phyloP scores from a whole-genome alignment of 164 flowering plant genomes.

The Dillenia turbinata region DNA sequence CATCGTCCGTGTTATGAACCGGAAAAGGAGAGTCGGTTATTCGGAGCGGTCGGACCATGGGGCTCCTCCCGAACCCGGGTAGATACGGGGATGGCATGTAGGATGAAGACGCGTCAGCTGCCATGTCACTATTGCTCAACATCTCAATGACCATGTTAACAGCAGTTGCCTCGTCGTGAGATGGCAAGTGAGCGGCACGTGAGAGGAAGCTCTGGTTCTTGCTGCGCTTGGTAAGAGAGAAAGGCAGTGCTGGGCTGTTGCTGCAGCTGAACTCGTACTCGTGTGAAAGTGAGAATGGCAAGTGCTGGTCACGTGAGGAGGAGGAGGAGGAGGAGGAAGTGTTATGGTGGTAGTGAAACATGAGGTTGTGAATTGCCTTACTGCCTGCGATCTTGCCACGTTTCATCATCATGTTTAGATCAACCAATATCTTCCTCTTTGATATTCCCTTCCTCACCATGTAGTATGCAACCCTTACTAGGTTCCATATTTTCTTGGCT shows the following conservation, averaged over 20 bases:
- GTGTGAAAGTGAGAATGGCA: constrained; percentile 8
- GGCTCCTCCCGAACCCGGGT: constrained; percentile 52
- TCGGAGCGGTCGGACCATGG: constrained; percentile 51
- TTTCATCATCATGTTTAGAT: constrained; percentile 41
- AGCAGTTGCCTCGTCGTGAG: constrained; percentile 26
- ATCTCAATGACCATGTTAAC: constrained; percentile 34
- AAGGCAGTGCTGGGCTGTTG: constrained; percentile 38
- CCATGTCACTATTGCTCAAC: constrained; percentile 32
- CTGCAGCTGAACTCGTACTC: constrained; percentile 74
- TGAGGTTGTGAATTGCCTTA: constrained; percentile 38
- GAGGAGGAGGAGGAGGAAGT: background rate
- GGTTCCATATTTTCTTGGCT: constrained; percentile 43
- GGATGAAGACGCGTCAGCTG: constrained; percentile 12
- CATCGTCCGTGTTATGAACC: constrained; percentile 29
- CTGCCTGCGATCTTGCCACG: constrained; percentile 46
- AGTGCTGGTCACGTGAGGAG: constrained; percentile 1
- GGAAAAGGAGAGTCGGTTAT: constrained; percentile 70
- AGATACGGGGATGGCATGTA: background rate
- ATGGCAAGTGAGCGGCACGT: constrained; percentile 28
- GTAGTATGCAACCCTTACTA: constrained; percentile 33
- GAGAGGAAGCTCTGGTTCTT: constrained; percentile 21
- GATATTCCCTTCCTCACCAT: constrained; percentile 44
- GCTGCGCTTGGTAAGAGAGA: constrained; percentile 10
- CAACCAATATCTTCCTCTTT: constrained; percentile 36
- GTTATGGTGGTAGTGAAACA: constrained; percentile 36